A percentile compares a stretch with the other conserved stretches of the same genome.
phyloP scores from a whole-genome alignment of 2,329 filamentous ascomycete species.

The Fusarium transvaalense region DNA sequence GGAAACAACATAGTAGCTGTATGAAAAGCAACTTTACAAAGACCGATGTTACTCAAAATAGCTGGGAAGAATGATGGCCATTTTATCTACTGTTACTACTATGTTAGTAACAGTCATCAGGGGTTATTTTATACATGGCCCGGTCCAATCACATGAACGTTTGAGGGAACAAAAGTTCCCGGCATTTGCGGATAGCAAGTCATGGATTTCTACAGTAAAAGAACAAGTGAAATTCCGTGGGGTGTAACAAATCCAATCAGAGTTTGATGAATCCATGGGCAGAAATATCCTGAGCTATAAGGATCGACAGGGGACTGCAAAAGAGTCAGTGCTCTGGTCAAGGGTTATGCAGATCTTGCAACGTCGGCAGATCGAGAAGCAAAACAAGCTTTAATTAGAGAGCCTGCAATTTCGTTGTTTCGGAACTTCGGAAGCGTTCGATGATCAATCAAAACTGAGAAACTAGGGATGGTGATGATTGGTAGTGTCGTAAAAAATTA shows the following conservation, averaged over 20 bases:
- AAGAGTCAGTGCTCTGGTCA: background rate
- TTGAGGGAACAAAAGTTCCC: background rate
- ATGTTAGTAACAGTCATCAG: background rate
- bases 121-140: fast-evolving
- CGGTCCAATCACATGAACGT: background rate
- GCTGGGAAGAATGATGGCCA: too few species aligned
- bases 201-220: too few species aligned
- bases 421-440: background rate
- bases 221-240: background rate
- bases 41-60: background rate
- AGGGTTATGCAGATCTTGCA: background rate
- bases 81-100: background rate
- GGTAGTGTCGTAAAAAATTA: too few species aligned
- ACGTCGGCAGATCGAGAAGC: background rate
- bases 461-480: too few species aligned
- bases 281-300: background rate
- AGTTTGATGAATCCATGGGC: background rate
- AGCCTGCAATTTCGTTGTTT: background rate
- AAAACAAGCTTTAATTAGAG: background rate
- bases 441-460: background rate
- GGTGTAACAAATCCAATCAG: background rate
- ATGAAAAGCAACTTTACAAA: background rate
- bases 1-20: background rate
- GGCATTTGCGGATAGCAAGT: background rate
- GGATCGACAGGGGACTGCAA: background rate